Evolutionary conservation across 2,329 filamentous ascomycete species (phyloP).

Genomic region (Sclerotinia spermophila): DNA sequence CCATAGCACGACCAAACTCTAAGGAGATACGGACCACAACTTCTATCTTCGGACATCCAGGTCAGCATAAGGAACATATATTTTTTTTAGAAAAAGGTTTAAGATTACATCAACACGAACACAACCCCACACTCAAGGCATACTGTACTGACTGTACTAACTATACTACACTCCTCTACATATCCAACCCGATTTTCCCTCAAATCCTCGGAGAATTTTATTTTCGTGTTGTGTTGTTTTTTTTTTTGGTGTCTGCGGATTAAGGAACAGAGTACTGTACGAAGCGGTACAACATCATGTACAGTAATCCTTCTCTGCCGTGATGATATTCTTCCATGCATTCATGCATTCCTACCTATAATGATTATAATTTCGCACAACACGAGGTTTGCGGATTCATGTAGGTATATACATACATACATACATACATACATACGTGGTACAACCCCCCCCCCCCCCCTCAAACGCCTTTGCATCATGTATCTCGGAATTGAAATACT

Average conservation of each 20-base stretch:
- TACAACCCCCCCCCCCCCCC: not conserved
- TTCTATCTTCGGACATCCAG: slow-evolving; percentile 1
- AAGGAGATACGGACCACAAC: not conserved
- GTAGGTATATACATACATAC: not conserved
- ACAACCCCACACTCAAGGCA: not conserved
- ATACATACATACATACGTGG: not conserved
- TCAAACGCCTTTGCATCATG: slow-evolving; percentile 6
- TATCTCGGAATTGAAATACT: not conserved
- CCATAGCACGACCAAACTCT: not conserved
- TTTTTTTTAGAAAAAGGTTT: too few relatives aligned
- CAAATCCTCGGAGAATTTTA: not conserved
- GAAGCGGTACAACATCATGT: not conserved
- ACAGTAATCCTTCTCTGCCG: not conserved
- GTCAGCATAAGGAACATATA: not conserved
- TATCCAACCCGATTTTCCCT: not conserved
- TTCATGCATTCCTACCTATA: not conserved
- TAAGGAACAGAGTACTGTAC: not conserved
- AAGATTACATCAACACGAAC: not conserved
- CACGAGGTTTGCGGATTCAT: not conserved
- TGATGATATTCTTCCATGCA: not conserved
- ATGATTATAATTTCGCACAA: not conserved
- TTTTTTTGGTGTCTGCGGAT: not conserved
- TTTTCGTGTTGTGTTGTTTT: not conserved
- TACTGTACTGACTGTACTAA: too few relatives aligned
- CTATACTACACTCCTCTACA: not conserved